phyloP scores from a whole-genome alignment of 2,329 filamentous ascomycete genomes.

The Xylariaceae sp. region DNA sequence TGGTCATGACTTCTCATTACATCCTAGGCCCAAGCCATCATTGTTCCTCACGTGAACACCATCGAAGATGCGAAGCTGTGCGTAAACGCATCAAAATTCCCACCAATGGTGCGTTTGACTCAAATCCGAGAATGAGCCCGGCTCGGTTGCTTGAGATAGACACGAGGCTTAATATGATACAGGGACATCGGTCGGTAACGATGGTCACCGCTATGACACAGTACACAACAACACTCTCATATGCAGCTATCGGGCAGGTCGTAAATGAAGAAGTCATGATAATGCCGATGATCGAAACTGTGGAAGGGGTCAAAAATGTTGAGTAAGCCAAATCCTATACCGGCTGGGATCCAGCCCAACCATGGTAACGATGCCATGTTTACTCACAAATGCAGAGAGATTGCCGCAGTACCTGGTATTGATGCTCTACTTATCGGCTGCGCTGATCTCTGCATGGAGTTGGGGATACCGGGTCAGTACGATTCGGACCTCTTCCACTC shows the following conservation, averaged over 20 bases:
- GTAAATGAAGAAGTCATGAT: constrained; percentile 9
- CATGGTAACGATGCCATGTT: not conserved
- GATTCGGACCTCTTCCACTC: constrained; percentile 5
- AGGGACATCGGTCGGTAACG: constrained; percentile 7
- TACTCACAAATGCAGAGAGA: not conserved
- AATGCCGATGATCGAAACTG: constrained; percentile 10
- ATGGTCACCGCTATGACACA: constrained; percentile 9
- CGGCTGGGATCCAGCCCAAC: not conserved
- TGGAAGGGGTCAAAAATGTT: constrained; percentile 7
- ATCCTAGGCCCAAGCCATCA: constrained; percentile 2
- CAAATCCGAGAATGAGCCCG: too few relatives aligned
- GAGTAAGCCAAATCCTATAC: constrained; percentile 2
- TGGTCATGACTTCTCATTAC: too few relatives aligned
- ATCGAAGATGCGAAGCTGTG: constrained; percentile 7
- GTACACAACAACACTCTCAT: constrained; percentile 5
- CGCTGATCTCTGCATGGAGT: constrained; percentile 9
- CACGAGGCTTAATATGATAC: not conserved
- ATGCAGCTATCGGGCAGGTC: constrained; percentile 5
- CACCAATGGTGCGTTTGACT: constrained; percentile 3
- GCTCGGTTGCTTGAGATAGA: too few relatives aligned
- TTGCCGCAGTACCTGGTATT: constrained; percentile 7
- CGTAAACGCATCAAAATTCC: constrained; percentile 9
- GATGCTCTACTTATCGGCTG: constrained; percentile 8
- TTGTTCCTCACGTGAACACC: constrained; percentile 9
- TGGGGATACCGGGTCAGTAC: constrained; percentile 7